Base-by-base conservation (phyloP, 2,329 filamentous ascomycete species). In the Sporothrix variecibatus region DNA sequence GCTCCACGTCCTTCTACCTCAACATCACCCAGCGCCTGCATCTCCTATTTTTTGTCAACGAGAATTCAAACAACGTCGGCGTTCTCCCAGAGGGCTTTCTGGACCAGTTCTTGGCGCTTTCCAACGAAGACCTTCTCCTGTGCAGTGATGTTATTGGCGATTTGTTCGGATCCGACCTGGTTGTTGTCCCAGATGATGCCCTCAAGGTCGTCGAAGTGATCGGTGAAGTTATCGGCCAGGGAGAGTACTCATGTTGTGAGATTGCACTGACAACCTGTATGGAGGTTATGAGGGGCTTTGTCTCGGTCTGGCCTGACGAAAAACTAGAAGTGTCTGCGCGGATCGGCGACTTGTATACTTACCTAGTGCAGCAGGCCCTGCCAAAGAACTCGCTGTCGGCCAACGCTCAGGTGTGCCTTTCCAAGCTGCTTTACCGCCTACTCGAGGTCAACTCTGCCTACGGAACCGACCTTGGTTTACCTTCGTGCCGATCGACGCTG, bases 341-440 rank as follows among this genome's bases (percentile, higher is more conserved):
- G 56, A 93, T 92, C 3, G 88, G 90, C 26, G 92, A 97, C 75
- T 84, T 98, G 26, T 98, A 98, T 81, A 84, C 88, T 62, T 94
- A 94, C 84, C 92, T 96, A 77, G 87, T 94, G 65, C 88, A 89
- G 72, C 86, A 86, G 23, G 88, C 91, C 40, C 83, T 97, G 34
- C 86, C 88, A 6, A 91, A 88, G 62, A 90, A 91, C 62, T 87
- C 92, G 51, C 87, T 94, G 67, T 97, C 95, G 0, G 84, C 90
- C 1, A 87, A 85, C 73, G 88, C 92, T 1, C 91, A 95, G 76
- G 89, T 90, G 71, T 85, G 87, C 0, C 85, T 98, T 75, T 88
- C 91, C 2, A 83, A 85, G 28, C 84, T 99, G 17, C 85, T 98
- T 0, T 87, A 94, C 74, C 86, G 87, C 40, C 84, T 98, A 3